These are phyloP conservation scores for Vinca major DNA, from an alignment of 305 asterid genomes.

Conservation along the genomic window DNA sequence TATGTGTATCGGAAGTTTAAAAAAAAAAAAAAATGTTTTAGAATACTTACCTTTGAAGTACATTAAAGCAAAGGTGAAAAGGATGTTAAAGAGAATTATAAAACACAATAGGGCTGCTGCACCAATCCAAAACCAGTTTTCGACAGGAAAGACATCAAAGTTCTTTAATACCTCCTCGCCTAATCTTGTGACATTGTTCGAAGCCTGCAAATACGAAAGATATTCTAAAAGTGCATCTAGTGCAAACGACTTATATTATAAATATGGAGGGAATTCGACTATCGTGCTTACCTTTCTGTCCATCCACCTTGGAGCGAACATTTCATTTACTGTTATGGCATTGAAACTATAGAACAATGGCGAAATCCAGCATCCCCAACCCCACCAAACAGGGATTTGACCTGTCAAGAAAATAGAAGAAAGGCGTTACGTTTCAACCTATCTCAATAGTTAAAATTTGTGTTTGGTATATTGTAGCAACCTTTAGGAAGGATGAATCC, in stretches of 20 bases:
- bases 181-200: slow-evolving; percentile 34
- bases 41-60: slow-evolving; percentile 44
- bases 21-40: no score
- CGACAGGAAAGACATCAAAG: slow-evolving; percentile 39
- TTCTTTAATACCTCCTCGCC: slow-evolving; percentile 54
- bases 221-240: no score
- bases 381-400: slow-evolving; percentile 85
- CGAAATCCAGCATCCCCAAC: slow-evolving; percentile 88
- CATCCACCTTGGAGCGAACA: slow-evolving; percentile 90
- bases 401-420: slow-evolving; percentile 26
- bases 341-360: slow-evolving; percentile 72
- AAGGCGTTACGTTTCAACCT: neutral
- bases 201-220: slow-evolving; percentile 34
- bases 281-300: slow-evolving; percentile 39
- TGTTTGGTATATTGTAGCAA: slow-evolving; percentile 14
- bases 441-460: neutral
- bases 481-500: slow-evolving; percentile 90
- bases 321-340: slow-evolving; percentile 67
- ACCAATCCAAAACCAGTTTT: slow-evolving; percentile 62
- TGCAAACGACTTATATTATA: no score
- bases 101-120: slow-evolving; percentile 43
- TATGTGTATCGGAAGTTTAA: no score
- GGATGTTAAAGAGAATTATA: slow-evolving; percentile 36
- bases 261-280: no score
- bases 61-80: slow-evolving; percentile 50